Evolutionary conservation across 352 stramenopile species (phyloP), one percentile per base, ranked within the genome.

Genomic region (Elongisporangium senticosum): DNA sequence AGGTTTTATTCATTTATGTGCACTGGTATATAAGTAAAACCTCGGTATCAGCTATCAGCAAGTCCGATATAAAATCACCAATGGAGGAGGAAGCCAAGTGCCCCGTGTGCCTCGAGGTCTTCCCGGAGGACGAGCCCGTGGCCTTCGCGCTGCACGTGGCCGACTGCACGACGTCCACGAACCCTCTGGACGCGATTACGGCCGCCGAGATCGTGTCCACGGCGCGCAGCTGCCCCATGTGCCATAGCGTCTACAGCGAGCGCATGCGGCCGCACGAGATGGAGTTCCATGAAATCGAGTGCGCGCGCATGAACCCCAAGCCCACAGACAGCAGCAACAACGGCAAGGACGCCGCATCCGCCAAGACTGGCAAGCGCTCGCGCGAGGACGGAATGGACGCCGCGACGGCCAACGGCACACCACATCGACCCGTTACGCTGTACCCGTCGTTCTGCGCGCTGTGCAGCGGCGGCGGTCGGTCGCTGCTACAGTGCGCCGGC

Each of bases 251-350:
- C 14, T 94, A 90, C 68, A 63, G 64, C 8, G 69, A 58, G 6
- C 67, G 61, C 26, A 65, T 75, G 21, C 58, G 72, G 40, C 28
- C 71, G 24, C 69, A 87, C 58, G 84, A 89, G 53, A 79, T 92
- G 48, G 61, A 71, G 8, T 90, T 92, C 67, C 84, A 94, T 60
- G 79, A 90, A 43, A 72, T 84, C 58, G 84, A 94, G 61, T 94
- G 84, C 65, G 73, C 75, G 51, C 80, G 79, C 15, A 67, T 86
- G 15, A 89, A 93, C 59, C 63, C 73, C 2, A 55, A 58, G 11
- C 52, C 59, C 1, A 55, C 14, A 0, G 49, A 62, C 6, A 43
- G 33, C 49, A 21, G 2, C 61, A 14, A 11, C 7, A 23, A 33
- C 26, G 26, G 33, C 40, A 19, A 22, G 37, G 17, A 43, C 40